phyloP scores from a whole-genome alignment of 2,329 filamentous ascomycete species.

The Stagonosporopsis cucurbitacearum region DNA sequence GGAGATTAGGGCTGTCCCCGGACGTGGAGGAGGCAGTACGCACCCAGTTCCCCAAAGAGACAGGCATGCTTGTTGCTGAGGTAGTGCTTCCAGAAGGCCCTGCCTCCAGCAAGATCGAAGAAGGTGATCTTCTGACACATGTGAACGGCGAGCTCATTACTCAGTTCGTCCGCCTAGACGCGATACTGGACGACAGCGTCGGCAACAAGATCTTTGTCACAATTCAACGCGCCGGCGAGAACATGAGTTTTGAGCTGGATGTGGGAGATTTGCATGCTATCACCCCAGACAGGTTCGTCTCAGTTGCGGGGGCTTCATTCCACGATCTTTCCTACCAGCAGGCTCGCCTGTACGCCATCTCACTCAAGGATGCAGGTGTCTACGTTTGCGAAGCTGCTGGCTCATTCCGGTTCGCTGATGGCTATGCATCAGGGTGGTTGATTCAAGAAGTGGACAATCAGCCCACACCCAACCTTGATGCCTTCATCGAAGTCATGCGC shows the following conservation, averaged over 20 bases:
- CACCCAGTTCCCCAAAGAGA: conserved; percentile 86
- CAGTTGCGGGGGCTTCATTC: conserved; percentile 92
- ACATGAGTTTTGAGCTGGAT: conserved; percentile 81
- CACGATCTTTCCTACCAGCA: conserved; percentile 98
- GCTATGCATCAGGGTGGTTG: conserved; percentile 89
- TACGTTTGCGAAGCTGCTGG: conserved; percentile 95
- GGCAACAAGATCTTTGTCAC: conserved; percentile 78
- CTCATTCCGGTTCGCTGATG: conserved; percentile 90
- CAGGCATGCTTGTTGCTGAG: conserved; percentile 95
- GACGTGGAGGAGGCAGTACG: conserved; percentile 88
- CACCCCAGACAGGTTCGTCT: conserved; percentile 93
- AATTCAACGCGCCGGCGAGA: conserved; percentile 86
- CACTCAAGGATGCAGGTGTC: conserved; percentile 77
- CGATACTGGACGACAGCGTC: conserved; percentile 88
- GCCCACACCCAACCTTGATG: conserved; percentile 83
- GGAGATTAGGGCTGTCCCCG: conserved; percentile 81
- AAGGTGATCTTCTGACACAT: conserved; percentile 91
- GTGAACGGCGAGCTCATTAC: conserved; percentile 93
- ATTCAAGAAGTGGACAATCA: conserved; percentile 92
- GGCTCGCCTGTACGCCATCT: conserved; percentile 91
- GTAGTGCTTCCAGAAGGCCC: conserved; percentile 92
- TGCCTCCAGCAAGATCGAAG: conserved; percentile 83
- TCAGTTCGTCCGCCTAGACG: conserved; percentile 89
- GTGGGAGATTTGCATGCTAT: conserved; percentile 93
- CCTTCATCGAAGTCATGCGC: conserved; percentile 91